A percentile compares a stretch with the other conserved stretches of the same genome.
phyloP scores from a whole-genome alignment of 805 yeast species.

The Lachancea nothofagi region DNA sequence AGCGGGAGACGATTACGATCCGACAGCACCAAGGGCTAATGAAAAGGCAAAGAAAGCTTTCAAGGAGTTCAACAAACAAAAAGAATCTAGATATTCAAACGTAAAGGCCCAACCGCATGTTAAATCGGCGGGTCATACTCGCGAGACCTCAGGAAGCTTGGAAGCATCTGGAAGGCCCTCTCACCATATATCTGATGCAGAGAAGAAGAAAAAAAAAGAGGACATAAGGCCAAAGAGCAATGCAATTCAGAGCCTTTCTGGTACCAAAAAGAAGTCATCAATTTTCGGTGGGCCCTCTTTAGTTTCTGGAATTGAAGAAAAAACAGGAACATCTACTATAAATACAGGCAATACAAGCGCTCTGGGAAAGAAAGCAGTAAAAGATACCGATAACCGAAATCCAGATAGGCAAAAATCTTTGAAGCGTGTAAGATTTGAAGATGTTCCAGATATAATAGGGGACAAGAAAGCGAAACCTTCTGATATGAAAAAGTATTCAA shows the following conservation, averaged over 20 bases:
- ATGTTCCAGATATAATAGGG: conserved; percentile 8
- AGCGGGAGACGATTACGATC: conserved; percentile 11
- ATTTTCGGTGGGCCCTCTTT: conserved; percentile 27
- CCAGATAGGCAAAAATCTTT: conserved; percentile 9
- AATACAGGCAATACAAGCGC: not conserved
- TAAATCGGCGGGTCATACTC: no score
- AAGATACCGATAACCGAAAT: not conserved
- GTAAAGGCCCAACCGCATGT: no score
- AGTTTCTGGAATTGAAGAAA: conserved; percentile 7
- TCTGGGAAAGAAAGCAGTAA: not conserved
- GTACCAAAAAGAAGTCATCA: conserved; percentile 30
- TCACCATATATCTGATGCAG: not conserved
- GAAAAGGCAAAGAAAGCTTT: no score
- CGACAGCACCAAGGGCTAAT: conserved; percentile 1
- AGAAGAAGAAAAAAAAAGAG: not conserved
- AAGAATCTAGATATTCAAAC: no score
- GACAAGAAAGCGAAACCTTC: conserved; percentile 8
- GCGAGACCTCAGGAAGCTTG: no score
- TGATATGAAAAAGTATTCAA: not conserved
- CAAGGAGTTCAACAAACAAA: no score
- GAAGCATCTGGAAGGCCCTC: not conserved
- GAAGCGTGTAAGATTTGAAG: conserved; percentile 8
- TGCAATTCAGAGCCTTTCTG: conserved; percentile 5
- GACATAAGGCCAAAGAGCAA: not conserved
- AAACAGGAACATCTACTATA: not conserved